A percentile compares a stretch with the other conserved stretches of the same genome.
Evolutionary conservation across 2,329 filamentous ascomycete genomes (phyloP).

Genomic region (Aspergillus texensis): DNA sequence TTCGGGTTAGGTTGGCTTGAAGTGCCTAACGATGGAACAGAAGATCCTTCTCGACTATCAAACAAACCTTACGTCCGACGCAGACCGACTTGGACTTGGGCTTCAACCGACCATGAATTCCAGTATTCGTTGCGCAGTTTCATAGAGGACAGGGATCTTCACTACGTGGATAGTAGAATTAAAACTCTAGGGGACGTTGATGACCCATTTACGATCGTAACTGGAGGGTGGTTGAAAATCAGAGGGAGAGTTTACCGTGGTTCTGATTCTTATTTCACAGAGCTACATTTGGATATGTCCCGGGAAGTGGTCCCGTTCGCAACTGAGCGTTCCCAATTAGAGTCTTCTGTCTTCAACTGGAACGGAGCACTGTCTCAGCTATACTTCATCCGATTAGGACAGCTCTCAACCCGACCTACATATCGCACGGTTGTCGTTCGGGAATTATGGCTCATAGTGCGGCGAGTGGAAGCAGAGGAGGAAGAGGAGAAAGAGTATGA

Average conservation of each 20-base stretch:
- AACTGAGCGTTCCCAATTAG: too few species aligned
- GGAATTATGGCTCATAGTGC: too few species aligned
- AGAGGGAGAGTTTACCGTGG: neutral
- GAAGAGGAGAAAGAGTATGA: too few species aligned
- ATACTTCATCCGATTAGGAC: too few species aligned
- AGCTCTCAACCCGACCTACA: too few species aligned
- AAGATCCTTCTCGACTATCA: too few species aligned
- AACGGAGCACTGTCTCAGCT: too few species aligned
- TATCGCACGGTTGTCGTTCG: too few species aligned
- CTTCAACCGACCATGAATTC: neutral
- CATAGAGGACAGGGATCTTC: neutral
- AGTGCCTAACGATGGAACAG: neutral
- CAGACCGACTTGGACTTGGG: neutral
- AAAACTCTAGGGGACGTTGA: neutral
- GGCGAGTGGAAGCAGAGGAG: too few species aligned
- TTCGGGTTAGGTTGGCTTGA: neutral
- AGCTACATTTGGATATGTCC: neutral
- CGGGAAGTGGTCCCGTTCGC: too few species aligned
- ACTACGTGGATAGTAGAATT: neutral
- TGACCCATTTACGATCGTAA: neutral
- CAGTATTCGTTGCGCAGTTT: neutral
- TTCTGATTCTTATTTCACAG: neutral
- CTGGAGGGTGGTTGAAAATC: neutral
- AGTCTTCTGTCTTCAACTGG: too few species aligned
- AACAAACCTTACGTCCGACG: neutral